Evolutionary conservation across 164 flowering plant species (phyloP).

Genomic region (Chimonanthus salicifolius): DNA sequence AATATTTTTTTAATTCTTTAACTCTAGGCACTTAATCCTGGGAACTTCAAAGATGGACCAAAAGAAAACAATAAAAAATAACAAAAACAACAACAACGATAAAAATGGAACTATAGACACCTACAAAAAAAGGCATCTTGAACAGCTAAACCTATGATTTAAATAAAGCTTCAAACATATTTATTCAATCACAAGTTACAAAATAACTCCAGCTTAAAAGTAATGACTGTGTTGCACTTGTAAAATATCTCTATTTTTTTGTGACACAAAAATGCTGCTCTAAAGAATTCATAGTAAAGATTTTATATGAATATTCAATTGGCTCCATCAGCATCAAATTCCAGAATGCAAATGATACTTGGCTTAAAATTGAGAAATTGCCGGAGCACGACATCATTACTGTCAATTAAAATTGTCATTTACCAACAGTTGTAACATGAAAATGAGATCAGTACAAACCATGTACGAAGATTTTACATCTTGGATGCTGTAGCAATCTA

Average conservation of each 20-base stretch:
- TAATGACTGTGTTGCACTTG: neutral
- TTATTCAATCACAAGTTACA: neutral
- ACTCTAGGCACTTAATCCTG: neutral
- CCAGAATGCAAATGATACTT: neutral
- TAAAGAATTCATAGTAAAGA: neutral
- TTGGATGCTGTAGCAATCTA: slow-evolving; percentile 86
- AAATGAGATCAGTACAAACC: slow-evolving; percentile 48
- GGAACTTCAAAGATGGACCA: neutral
- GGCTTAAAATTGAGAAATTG: neutral
- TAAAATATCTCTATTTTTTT: neutral
- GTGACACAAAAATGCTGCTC: neutral
- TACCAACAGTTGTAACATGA: slow-evolving; percentile 15
- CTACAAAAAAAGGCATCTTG: neutral
- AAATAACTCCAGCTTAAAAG: neutral
- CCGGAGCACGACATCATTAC: neutral
- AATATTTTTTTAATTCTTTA: neutral
- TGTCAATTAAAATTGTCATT: slow-evolving; percentile 2
- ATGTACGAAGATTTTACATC: slow-evolving; percentile 64
- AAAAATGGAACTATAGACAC: neutral
- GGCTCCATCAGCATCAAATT: slow-evolving; percentile 1
- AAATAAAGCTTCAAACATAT: neutral
- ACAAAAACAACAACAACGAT: neutral
- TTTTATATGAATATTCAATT: neutral
- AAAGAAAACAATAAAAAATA: too few species aligned
- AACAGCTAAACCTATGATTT: neutral